Conservation (phyloP, 1,139 yeast genomes). For the Schizosaccharomyces versatilis region DNA sequence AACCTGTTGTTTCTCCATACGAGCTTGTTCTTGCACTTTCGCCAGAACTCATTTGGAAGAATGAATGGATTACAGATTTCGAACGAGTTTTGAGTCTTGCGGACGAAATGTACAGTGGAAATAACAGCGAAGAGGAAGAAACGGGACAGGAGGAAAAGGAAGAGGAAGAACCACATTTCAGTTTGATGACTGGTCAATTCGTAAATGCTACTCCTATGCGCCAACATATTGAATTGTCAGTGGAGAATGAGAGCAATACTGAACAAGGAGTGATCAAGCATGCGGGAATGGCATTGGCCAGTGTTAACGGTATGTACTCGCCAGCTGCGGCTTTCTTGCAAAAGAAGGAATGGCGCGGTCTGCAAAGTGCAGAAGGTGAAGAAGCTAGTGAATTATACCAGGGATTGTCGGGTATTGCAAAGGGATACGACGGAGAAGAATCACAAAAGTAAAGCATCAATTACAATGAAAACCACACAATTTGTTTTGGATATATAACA, state of each 20-base stretch:
- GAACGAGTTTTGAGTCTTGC: slow-evolving; percentile 27
- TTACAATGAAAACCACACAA: too few species aligned
- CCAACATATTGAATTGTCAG: background rate
- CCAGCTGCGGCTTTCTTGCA: slow-evolving; percentile 69
- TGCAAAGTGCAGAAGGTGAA: slow-evolving; percentile 29
- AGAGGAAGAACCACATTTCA: slow-evolving; percentile 46
- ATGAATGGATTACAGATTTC: slow-evolving; percentile 78
- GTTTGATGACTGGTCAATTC: slow-evolving; percentile 66
- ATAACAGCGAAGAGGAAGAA: slow-evolving; percentile 14
- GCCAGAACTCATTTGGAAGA: slow-evolving; percentile 27
- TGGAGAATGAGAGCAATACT: slow-evolving; percentile 2
- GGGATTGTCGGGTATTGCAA: slow-evolving; percentile 71
- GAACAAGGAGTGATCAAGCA: background rate
- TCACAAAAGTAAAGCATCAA: too few species aligned
- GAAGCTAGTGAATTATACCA: slow-evolving; percentile 54
- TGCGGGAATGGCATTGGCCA: slow-evolving; percentile 3
- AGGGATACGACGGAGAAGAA: slow-evolving; percentile 34
- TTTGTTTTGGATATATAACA: too few species aligned
- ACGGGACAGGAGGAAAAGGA: slow-evolving; percentile 8
- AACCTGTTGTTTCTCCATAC: slow-evolving; percentile 83
- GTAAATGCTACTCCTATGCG: slow-evolving; percentile 23
- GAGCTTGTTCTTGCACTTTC: slow-evolving; percentile 63
- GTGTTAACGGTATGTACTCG: slow-evolving; percentile 40
- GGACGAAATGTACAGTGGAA: slow-evolving; percentile 14
- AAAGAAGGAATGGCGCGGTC: slow-evolving; percentile 59